Evolutionary conservation across 805 yeast genomes (phyloP).

Genomic region (Myxozyma neotropica): DNA sequence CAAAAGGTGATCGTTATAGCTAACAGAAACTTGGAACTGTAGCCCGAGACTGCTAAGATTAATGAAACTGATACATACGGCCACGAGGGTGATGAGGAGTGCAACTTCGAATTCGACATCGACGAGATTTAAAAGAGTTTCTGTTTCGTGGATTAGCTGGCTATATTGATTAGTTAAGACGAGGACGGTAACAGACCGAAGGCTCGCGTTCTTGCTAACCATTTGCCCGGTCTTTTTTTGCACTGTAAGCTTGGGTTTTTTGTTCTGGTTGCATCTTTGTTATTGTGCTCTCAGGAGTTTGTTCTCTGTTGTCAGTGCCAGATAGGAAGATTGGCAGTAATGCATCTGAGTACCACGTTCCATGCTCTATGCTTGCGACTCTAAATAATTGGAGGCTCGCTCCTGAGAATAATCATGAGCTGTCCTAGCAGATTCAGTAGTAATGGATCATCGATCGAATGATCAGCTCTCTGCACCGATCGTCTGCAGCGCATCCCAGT

Average conservation of each 20-base stretch:
- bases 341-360: not conserved
- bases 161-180: not conserved
- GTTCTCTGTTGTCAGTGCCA: not conserved
- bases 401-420: not conserved
- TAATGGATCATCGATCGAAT: too few relatives aligned
- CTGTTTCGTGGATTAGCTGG: not conserved
- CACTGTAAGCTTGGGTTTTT: not conserved
- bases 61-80: constrained; percentile 97
- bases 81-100: constrained; percentile 95
- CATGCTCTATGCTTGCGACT: not conserved
- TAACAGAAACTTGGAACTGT: constrained; percentile 13
- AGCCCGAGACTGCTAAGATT: constrained; percentile 92
- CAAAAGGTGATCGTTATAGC: not conserved
- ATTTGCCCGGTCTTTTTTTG: not conserved
- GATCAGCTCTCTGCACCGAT: too few relatives aligned
- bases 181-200: not conserved
- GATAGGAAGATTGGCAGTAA: not conserved
- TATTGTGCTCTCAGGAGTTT: not conserved
- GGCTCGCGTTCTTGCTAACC: not conserved
- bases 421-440: too few relatives aligned
- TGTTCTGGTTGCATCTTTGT: not conserved
- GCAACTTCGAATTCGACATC: constrained; percentile 96
- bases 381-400: not conserved
- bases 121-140: constrained; percentile 67
- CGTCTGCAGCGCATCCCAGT: too few relatives aligned